These are phyloP conservation scores for Debaryomycetaceae sp. DNA, from an alignment of 1,139 yeast genomes.

Conservation along the genomic window DNA sequence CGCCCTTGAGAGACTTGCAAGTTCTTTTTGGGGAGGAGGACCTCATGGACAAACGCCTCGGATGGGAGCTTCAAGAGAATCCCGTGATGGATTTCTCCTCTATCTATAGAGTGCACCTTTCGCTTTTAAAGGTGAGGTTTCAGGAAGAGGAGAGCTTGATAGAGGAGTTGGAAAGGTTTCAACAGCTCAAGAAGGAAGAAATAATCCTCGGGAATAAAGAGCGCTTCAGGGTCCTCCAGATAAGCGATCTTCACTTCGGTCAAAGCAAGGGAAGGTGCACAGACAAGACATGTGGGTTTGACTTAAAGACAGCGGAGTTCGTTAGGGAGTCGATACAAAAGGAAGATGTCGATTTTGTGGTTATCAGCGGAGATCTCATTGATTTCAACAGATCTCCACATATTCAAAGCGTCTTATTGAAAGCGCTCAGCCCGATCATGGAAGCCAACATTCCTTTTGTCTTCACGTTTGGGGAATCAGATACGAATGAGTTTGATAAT, in stretches of 20 bases:
- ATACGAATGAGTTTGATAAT: slow-evolving; percentile 9
- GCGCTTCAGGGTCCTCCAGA: slow-evolving; percentile 32
- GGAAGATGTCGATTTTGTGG: slow-evolving; percentile 35
- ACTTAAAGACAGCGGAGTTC: slow-evolving; percentile 28
- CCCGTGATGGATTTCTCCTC: slow-evolving; percentile 11
- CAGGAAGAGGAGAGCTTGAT: slow-evolving; percentile 3
- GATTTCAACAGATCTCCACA: slow-evolving; percentile 24
- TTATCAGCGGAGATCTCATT: slow-evolving; percentile 41
- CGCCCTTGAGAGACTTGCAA: slow-evolving; percentile 15
- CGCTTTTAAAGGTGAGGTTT: slow-evolving; percentile 8
- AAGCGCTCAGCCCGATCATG: slow-evolving; percentile 34
- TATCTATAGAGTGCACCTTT: slow-evolving; percentile 12
- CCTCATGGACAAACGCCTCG: slow-evolving; percentile 14
- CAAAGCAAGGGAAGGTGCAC: slow-evolving; percentile 24
- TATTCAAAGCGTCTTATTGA: slow-evolving; percentile 32
- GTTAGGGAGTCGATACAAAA: slow-evolving; percentile 20
- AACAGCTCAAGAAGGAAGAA: slow-evolving; percentile 2
- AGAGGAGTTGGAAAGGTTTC: slow-evolving; percentile 2
- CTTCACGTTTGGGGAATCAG: slow-evolving; percentile 41
- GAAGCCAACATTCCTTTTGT: slow-evolving; percentile 28
- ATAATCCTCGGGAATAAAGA: slow-evolving; percentile 4
- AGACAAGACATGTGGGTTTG: slow-evolving; percentile 20
- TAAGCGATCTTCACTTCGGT: slow-evolving; percentile 42
- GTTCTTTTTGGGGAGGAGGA: slow-evolving; percentile 19
- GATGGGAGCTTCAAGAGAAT: slow-evolving; percentile 15